Conservation (phyloP, 805 yeast species). For the Starmerella stellata region DNA sequence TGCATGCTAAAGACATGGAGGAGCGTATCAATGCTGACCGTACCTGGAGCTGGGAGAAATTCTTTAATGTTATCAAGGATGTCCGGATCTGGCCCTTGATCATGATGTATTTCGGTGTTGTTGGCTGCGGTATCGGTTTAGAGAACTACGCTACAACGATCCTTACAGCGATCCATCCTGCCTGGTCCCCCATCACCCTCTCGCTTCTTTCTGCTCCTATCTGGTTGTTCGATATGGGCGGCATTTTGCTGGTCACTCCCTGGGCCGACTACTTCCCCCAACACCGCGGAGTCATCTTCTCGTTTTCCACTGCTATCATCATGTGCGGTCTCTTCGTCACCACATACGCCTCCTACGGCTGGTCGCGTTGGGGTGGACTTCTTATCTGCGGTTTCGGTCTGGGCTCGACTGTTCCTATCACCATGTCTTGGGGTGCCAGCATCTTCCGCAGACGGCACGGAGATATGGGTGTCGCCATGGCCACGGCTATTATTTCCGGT, state of each 20-base stretch:
- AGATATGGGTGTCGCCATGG: constrained; percentile 68
- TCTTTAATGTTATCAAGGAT: constrained; percentile 39
- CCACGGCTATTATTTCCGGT: constrained; percentile 70
- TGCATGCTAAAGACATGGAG: constrained; percentile 46
- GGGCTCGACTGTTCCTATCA: constrained; percentile 80
- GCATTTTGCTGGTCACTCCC: constrained; percentile 59
- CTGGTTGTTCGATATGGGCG: constrained; percentile 70
- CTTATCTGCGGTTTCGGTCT: constrained; percentile 70
- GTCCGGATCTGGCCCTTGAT: constrained; percentile 60
- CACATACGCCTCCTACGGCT: constrained; percentile 52
- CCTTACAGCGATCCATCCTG: constrained; percentile 45
- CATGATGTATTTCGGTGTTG: constrained; percentile 83
- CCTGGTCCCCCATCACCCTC: constrained; percentile 44
- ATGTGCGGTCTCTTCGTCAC: constrained; percentile 59
- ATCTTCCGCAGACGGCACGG: constrained; percentile 55
- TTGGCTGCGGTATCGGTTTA: constrained; percentile 75
- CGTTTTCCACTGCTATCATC: constrained; percentile 44
- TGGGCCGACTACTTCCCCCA: constrained; percentile 52
- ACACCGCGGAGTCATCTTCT: constrained; percentile 44
- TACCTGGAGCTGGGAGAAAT: constrained; percentile 44
- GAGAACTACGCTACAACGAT: constrained; percentile 71
- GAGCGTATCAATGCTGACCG: constrained; percentile 29
- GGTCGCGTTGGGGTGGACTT: constrained; percentile 68
- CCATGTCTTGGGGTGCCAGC: constrained; percentile 70
- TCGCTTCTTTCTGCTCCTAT: constrained; percentile 73